Conservation (phyloP, 2,329 filamentous ascomycete genomes). For the Periglandula ipomoeae region DNA sequence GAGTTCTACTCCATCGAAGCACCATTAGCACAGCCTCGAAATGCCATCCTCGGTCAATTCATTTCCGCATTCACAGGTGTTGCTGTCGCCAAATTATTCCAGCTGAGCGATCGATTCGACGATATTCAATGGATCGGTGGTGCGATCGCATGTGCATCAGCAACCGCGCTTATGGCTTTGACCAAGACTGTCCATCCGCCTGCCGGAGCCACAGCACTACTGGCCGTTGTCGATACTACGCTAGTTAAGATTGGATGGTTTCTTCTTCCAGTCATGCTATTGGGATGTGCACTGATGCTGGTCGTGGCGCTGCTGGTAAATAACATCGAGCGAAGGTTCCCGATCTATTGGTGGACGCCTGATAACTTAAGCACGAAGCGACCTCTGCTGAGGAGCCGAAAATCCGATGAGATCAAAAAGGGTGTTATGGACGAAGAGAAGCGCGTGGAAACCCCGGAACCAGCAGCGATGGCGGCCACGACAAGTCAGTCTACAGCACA, state of each 20-base stretch:
- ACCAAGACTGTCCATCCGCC: conserved; percentile 68
- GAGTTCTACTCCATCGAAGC: conserved; percentile 65
- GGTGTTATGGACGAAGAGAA: conserved; percentile 8
- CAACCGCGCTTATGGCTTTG: conserved; percentile 56
- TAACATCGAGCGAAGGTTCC: conserved; percentile 59
- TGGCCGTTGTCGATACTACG: conserved; percentile 52
- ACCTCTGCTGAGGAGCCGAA: conserved; percentile 8
- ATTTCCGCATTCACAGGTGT: conserved; percentile 54
- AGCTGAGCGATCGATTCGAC: conserved; percentile 35
- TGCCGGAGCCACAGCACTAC: conserved; percentile 62
- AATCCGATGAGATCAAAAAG: conserved; percentile 6
- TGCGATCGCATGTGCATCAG: conserved; percentile 53
- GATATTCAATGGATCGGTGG: conserved; percentile 55
- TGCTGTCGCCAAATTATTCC: conserved; percentile 55
- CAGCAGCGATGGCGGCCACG: neutral
- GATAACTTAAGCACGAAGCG: conserved; percentile 16
- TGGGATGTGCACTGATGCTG: conserved; percentile 54
- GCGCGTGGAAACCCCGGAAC: neutral
- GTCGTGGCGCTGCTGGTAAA: conserved; percentile 55
- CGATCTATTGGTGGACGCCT: conserved; percentile 62
- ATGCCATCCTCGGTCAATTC: conserved; percentile 57
- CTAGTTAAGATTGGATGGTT: conserved; percentile 57
- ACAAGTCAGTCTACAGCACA: conserved; percentile 11
- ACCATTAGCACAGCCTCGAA: conserved; percentile 64
- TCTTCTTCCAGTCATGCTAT: conserved; percentile 51